Evolutionary conservation across 306 rosid genomes (phyloP).

Genomic region (Cicer yamashitae): DNA sequence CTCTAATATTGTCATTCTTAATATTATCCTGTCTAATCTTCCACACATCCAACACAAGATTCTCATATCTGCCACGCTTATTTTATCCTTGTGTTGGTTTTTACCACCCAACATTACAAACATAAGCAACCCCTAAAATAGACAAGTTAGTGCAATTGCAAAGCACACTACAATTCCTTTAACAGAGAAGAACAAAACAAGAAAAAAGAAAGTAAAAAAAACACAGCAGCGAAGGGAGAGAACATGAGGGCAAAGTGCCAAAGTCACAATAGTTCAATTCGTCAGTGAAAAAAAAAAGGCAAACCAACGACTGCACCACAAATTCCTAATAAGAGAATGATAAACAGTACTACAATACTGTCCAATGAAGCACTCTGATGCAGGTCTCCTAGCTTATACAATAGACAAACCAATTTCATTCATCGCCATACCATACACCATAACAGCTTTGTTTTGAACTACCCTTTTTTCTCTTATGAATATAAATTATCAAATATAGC

Average conservation of each 20-base stretch:
- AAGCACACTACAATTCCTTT: background rate
- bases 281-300: too few species aligned
- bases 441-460: background rate
- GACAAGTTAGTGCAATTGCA: background rate
- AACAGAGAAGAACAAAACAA: background rate
- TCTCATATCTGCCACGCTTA: too few species aligned
- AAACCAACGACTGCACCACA: too few species aligned
- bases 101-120: background rate
- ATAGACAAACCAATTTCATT: background rate
- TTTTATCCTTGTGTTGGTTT: too few species aligned
- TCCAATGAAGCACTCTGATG: background rate
- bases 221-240: background rate
- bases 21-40: too few species aligned
- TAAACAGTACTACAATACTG: background rate
- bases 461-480: background rate
- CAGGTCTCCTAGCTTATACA: background rate
- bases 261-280: constrained; percentile 2
- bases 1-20: too few species aligned
- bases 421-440: background rate
- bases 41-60: too few species aligned
- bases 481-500: constrained; percentile 8
- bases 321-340: background rate
- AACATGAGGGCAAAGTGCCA: background rate
- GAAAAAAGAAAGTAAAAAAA: background rate
- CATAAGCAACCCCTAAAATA: constrained; percentile 22